Conservation (phyloP, 345 rosid species). For the Syzygium aromaticum region DNA sequence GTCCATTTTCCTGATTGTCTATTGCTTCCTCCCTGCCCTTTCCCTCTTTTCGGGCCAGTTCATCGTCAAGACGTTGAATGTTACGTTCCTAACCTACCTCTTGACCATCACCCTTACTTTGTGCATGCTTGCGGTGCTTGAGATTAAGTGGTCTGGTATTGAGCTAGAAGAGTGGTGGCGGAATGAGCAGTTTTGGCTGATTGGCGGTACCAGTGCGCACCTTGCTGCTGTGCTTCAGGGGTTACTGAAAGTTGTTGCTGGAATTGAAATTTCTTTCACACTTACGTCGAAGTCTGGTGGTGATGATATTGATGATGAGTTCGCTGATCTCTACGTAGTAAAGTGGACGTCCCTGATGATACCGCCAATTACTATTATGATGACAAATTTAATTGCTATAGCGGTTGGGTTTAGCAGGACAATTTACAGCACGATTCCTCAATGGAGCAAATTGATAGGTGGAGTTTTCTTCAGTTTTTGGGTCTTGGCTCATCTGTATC, state of each 20-base stretch:
- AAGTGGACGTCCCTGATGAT: slow-evolving; percentile 91
- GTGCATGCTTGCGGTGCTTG: slow-evolving; percentile 74
- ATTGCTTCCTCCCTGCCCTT: slow-evolving; percentile 95
- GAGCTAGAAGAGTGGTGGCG: slow-evolving; percentile 97
- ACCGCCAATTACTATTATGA: slow-evolving; percentile 87
- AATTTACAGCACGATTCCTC: slow-evolving; percentile 69
- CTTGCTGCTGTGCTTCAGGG: slow-evolving; percentile 97
- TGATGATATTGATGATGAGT: slow-evolving; percentile 89
- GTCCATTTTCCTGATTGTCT: slow-evolving; percentile 86
- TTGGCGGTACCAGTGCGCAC: slow-evolving; percentile 96
- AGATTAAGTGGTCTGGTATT: slow-evolving; percentile 97
- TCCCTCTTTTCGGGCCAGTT: slow-evolving; percentile 97
- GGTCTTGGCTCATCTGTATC: slow-evolving; percentile 98
- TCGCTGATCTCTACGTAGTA: slow-evolving; percentile 74
- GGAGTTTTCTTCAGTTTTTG: slow-evolving; percentile 99
- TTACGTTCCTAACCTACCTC: slow-evolving; percentile 80
- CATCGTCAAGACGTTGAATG: slow-evolving; percentile 75
- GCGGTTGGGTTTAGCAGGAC: slow-evolving; percentile 95
- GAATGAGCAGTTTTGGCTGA: slow-evolving; percentile 97
- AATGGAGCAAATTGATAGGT: slow-evolving; percentile 83
- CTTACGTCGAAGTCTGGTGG: slow-evolving; percentile 81
- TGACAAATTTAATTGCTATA: slow-evolving; percentile 83
- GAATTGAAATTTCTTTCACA: slow-evolving; percentile 91
- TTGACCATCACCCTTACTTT: slow-evolving; percentile 70
- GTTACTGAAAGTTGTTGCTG: slow-evolving; percentile 78